Evolutionary conservation across 352 stramenopile species (phyloP).

Genomic region (Nothophytophthora sp.): DNA sequence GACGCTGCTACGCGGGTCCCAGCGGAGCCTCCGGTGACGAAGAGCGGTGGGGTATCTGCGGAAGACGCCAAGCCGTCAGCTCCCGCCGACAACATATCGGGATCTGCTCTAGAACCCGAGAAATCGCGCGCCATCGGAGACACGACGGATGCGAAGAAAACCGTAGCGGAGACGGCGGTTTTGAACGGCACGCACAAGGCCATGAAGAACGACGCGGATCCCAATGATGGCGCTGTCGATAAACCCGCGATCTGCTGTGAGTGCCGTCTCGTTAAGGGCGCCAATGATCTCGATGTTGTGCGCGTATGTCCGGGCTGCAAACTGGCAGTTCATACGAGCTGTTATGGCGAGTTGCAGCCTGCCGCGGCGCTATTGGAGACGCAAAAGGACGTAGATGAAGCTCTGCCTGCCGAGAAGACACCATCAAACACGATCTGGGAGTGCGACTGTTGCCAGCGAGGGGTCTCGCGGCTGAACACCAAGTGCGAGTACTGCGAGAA

Average conservation of each 20-base stretch:
- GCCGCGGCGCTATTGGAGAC: not conserved
- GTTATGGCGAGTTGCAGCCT: conserved; percentile 22
- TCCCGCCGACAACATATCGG: not conserved
- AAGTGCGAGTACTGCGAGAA: conserved; percentile 52
- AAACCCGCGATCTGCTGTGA: conserved; percentile 13
- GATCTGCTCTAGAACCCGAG: conserved; percentile 13
- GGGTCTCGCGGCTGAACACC: conserved; percentile 11
- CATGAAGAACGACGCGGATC: not conserved
- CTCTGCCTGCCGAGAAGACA: not conserved
- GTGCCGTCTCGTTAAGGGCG: conserved; percentile 13
- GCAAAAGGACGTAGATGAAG: not conserved
- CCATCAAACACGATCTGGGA: conserved; percentile 17
- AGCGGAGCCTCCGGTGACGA: not conserved
- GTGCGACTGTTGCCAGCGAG: conserved; percentile 43
- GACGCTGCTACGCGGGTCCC: conserved; percentile 5
- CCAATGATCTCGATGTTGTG: conserved; percentile 7
- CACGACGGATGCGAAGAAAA: conserved; percentile 3
- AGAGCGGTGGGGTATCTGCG: conserved; percentile 5
- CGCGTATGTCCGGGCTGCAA: conserved; percentile 34
- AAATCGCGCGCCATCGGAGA: conserved; percentile 7
- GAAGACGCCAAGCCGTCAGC: not conserved
- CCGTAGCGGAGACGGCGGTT: not conserved
- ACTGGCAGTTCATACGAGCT: conserved; percentile 34
- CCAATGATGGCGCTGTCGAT: not conserved
- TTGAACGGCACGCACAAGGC: not conserved